These are phyloP conservation scores for Penicillium tannophilum DNA, from an alignment of 495 filamentous ascomycete species.

Conservation along the genomic window DNA sequence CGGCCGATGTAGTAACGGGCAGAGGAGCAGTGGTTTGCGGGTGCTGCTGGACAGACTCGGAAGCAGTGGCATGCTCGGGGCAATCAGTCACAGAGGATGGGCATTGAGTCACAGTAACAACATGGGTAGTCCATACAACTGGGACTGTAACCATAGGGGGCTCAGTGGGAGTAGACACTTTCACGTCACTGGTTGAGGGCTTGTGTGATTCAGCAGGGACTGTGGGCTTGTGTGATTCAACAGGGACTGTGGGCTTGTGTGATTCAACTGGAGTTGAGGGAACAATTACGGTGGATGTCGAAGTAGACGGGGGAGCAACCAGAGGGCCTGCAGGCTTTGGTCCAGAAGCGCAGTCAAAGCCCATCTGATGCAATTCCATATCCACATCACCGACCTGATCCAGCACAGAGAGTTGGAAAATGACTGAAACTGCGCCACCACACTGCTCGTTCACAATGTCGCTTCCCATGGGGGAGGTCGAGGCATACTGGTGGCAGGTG, in stretches of 20 bases:
- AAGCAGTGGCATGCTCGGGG: slow-evolving; percentile 51
- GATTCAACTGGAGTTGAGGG: not conserved
- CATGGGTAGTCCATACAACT: slow-evolving; percentile 58
- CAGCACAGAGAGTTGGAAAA: slow-evolving; percentile 67
- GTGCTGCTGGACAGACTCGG: slow-evolving; percentile 13
- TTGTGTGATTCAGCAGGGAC: not conserved
- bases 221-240: not conserved
- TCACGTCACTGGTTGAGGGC: not conserved
- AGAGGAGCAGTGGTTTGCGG: slow-evolving; percentile 11
- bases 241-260: not conserved
- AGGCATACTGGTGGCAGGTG: slow-evolving; percentile 71
- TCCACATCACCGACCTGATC: slow-evolving; percentile 58
- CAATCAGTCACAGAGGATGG: slow-evolving; percentile 59
- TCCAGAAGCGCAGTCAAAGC: slow-evolving; percentile 73
- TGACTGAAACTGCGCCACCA: slow-evolving; percentile 80
- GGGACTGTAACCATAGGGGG: not conserved
- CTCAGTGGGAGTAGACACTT: not conserved
- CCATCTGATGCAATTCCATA: slow-evolving; percentile 72
- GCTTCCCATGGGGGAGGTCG: slow-evolving; percentile 63
- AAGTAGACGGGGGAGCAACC: slow-evolving; percentile 11
- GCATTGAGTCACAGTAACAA: slow-evolving; percentile 58
- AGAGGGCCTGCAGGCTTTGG: slow-evolving; percentile 19
- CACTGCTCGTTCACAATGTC: slow-evolving; percentile 82
- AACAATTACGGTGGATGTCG: not conserved
- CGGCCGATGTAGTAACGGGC: slow-evolving; percentile 23